phyloP scores from a whole-genome alignment of 1,139 yeast species.

The Taiozyma sp. region DNA sequence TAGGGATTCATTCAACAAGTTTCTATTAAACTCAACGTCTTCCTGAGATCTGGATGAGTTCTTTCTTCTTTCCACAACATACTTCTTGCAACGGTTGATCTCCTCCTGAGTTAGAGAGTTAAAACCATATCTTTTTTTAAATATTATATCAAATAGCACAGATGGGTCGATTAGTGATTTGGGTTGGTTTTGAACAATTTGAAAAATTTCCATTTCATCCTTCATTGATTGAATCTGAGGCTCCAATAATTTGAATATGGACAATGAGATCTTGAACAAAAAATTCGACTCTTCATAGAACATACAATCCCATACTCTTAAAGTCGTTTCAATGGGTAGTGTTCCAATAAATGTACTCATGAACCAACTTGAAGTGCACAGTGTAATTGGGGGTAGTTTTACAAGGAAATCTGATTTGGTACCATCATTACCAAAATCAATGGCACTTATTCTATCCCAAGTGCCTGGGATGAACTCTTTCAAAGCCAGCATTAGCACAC shows the following conservation, averaged over 20 bases:
- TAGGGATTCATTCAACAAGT: slow-evolving; percentile 26
- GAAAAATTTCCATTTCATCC: slow-evolving; percentile 85
- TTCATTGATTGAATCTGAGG: slow-evolving; percentile 48
- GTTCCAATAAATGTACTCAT: slow-evolving; percentile 92
- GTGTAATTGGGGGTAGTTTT: slow-evolving; percentile 81
- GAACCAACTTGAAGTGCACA: slow-evolving; percentile 96
- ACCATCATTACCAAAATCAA: slow-evolving; percentile 13
- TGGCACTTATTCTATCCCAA: slow-evolving; percentile 51
- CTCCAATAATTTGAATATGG: slow-evolving; percentile 75
- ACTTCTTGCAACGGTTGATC: slow-evolving; percentile 66
- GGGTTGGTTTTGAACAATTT: slow-evolving; percentile 79
- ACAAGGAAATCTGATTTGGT: slow-evolving; percentile 50
- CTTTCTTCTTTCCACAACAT: slow-evolving; percentile 58
- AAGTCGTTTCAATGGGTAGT: slow-evolving; percentile 79
- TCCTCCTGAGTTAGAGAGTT: slow-evolving; percentile 80
- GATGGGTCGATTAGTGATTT: slow-evolving; percentile 68
- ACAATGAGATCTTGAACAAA: slow-evolving; percentile 74
- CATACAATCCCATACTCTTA: slow-evolving; percentile 90
- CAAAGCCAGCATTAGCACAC: slow-evolving; percentile 82
- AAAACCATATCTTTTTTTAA: slow-evolving; percentile 67
- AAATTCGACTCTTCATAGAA: slow-evolving; percentile 91
- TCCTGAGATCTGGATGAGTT: slow-evolving; percentile 16
- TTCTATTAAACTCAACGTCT: slow-evolving; percentile 23
- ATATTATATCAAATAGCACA: slow-evolving; percentile 62
- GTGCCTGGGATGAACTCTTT: slow-evolving; percentile 78